Evolutionary conservation across 108 stramenopile species (phyloP).

Genomic region (Cyclotella baltica): DNA sequence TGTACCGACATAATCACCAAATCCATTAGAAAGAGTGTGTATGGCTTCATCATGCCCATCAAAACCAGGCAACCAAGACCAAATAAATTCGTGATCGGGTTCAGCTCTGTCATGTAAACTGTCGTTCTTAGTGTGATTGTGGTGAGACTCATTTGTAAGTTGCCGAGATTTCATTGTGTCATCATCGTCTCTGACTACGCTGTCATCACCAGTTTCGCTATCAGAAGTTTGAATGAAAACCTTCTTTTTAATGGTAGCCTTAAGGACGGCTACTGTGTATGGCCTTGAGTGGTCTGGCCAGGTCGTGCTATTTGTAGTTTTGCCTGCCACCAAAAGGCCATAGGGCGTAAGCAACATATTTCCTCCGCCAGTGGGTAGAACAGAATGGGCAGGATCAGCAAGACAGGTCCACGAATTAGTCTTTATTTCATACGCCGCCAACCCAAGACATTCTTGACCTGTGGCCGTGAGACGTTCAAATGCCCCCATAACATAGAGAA

Average conservation of each 20-base stretch:
- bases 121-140: constrained; percentile 27
- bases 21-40: constrained; percentile 88
- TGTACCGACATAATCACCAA: constrained; percentile 76
- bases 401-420: constrained; percentile 86
- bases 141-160: constrained; percentile 15
- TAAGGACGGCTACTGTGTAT: constrained; percentile 86
- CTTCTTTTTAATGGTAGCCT: constrained; percentile 74
- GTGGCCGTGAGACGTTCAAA: constrained; percentile 83
- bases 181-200: not conserved
- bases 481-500: constrained; percentile 89
- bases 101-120: constrained; percentile 34
- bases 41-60: constrained; percentile 90
- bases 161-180: constrained; percentile 19
- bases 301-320: constrained; percentile 66
- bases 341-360: constrained; percentile 90
- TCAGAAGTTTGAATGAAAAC: constrained; percentile 23
- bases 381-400: constrained; percentile 81
- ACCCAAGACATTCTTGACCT: constrained; percentile 63
- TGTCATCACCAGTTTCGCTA: constrained; percentile 32
- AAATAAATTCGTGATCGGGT: constrained; percentile 79
- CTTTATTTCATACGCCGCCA: constrained; percentile 89
- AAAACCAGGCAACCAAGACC: constrained; percentile 97
- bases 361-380: constrained; percentile 83
- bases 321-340: constrained; percentile 89
- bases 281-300: constrained; percentile 79